Evolutionary conservation across 176 grass and related monocot species (phyloP).

Genomic region (Oryza brachyantha): DNA sequence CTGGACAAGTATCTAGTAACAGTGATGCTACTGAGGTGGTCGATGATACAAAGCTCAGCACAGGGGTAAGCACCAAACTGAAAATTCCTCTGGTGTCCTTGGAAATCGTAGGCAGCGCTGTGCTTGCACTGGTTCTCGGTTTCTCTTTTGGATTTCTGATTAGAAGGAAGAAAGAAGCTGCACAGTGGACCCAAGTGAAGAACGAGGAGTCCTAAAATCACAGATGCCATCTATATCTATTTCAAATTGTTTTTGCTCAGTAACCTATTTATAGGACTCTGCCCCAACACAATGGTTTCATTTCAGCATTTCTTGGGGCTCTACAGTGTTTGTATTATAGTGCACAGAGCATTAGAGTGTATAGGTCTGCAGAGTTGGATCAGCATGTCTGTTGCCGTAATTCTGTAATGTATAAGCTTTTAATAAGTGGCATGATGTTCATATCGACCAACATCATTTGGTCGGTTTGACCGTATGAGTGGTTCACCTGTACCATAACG

Average conservation of each 20-base stretch:
- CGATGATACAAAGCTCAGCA: constrained; percentile 16
- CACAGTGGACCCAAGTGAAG: constrained; percentile 78
- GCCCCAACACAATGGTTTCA: background rate
- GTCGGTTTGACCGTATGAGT: background rate
- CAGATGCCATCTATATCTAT: background rate
- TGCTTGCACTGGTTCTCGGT: constrained; percentile 51
- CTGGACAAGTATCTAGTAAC: constrained; percentile 18
- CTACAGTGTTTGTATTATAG: background rate
- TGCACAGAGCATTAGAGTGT: background rate
- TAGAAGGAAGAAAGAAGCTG: constrained; percentile 47
- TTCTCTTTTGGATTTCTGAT: constrained; percentile 57
- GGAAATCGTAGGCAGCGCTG: constrained; percentile 36
- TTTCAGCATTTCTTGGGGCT: background rate
- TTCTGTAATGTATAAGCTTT: constrained; percentile 5
- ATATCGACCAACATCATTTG: constrained; percentile 16
- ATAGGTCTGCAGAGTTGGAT: background rate
- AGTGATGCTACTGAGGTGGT: background rate
- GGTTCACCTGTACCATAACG: constrained; percentile 13
- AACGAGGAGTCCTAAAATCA: constrained; percentile 52
- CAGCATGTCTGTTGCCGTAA: background rate
- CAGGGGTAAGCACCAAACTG: background rate
- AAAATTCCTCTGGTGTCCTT: constrained; percentile 32
- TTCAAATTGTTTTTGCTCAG: background rate
- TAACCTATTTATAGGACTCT: background rate
- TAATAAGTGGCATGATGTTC: background rate